Base-by-base conservation (phyloP, 2,329 filamentous ascomycete species). In the Dactylellina leptospora region DNA sequence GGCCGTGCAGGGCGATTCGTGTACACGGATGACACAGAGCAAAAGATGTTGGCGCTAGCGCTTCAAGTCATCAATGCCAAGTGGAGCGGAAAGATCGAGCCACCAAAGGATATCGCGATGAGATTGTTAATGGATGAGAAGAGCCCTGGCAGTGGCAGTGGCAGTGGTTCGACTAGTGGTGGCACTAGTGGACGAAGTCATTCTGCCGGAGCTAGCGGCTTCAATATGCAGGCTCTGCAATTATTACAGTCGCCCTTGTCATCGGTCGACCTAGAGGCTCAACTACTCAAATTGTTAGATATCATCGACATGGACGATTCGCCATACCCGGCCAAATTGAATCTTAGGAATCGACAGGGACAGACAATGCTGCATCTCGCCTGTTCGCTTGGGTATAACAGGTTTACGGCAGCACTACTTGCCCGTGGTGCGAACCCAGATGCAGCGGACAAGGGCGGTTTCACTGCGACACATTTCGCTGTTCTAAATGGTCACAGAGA, bases 291-390 rank as follows among this genome's bases (percentile, higher is more conserved):
- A 75, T 87, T 90, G 66, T 82, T 95, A n/a, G 90, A 93, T 75
- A 83, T 91, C 45, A 88, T 93, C 76, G 90, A 93, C 78, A 82
- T 92, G 23, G 89, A 92, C 77, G 88, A 92, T 75, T 91, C 86
- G 77, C 84, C 87, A 2, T 84, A 89, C 73, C 84, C 85, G 75
- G 85, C 89, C 11, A 85, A 85, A 23, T 86, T 90, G 73, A 90
- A 95, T 77, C 81, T 89, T 54, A 85, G 84, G 64, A 81, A 82
- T 75, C 80, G 85, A 0, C 90, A 87, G 10, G 91, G 91, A 0
- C 90, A 93, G 77, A 92, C 90, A 0, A 88, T 96, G 84, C 84
- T 96, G 73, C 91, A 95, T 77, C 82, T 93, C 73, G 90, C 90
- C 1, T 90, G 88, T 75, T 89, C 89, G 6, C 81, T 93, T 10